Conservation (phyloP, 2,329 filamentous ascomycete species). For the Penicillium sp. region DNA sequence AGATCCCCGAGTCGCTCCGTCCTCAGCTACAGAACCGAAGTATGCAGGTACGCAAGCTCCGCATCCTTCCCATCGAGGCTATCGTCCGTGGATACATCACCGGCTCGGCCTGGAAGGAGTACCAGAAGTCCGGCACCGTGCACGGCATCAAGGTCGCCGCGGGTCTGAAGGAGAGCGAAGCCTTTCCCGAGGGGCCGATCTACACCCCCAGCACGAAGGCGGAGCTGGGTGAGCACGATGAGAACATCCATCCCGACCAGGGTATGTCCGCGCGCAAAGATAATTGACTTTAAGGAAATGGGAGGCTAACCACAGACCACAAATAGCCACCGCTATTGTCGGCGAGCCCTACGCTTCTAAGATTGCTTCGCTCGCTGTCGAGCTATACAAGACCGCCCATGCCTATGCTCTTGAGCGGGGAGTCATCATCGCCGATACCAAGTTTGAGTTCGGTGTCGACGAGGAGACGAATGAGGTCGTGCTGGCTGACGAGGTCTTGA, state of each 20-base stretch:
- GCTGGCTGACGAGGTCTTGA: constrained; percentile 81
- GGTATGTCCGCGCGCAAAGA: constrained; percentile 42
- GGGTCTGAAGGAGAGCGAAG: constrained; percentile 70
- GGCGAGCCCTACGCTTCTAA: constrained; percentile 64
- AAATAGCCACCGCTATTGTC: constrained; percentile 58
- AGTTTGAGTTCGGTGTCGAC: constrained; percentile 75
- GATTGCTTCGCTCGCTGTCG: constrained; percentile 66
- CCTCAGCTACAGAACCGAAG: constrained; percentile 62
- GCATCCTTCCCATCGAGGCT: constrained; percentile 76
- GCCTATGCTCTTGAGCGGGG: constrained; percentile 55
- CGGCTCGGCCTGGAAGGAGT: constrained; percentile 80
- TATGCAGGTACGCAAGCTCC: constrained; percentile 75
- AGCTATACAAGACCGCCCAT: constrained; percentile 61
- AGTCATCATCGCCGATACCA: constrained; percentile 77
- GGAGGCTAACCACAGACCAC: constrained; percentile 6
- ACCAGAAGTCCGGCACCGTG: constrained; percentile 71
- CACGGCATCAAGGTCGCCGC: constrained; percentile 71
- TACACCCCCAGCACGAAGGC: constrained; percentile 87
- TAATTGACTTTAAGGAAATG: not conserved
- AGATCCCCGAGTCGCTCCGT: constrained; percentile 51
- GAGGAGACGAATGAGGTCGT: constrained; percentile 67
- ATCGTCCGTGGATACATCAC: constrained; percentile 92
- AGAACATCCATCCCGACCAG: constrained; percentile 77
- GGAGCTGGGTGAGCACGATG: constrained; percentile 73
- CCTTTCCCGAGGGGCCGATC: constrained; percentile 66